phyloP scores from a whole-genome alignment of 169 alveolate genomes.

The Cryptosporidium xiaoi region DNA sequence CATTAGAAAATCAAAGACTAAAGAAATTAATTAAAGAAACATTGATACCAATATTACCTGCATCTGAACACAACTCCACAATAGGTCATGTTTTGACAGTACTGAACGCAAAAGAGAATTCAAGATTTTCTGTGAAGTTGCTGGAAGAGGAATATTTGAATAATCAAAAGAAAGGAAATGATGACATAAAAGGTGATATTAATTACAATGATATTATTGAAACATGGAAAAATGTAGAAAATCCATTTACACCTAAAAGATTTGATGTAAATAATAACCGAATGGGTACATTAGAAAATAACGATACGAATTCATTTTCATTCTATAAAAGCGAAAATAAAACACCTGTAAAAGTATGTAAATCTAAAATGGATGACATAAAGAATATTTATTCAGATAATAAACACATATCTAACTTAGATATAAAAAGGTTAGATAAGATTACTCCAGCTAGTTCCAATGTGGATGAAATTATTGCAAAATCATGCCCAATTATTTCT shows the following conservation, averaged over 20 bases:
- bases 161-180: constrained; percentile 13
- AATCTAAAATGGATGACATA: neutral
- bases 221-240: constrained; percentile 46
- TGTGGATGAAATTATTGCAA: constrained; percentile 21
- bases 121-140: constrained; percentile 43
- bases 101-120: constrained; percentile 62
- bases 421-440: constrained; percentile 17
- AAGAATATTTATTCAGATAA: neutral
- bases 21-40: constrained; percentile 68
- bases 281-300: neutral
- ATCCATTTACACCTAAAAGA: constrained; percentile 57
- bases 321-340: neutral
- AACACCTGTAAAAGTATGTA: constrained; percentile 5
- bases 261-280: neutral
- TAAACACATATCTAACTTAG: neutral
- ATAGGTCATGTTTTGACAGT: constrained; percentile 53
- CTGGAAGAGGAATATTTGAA: constrained; percentile 49
- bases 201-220: constrained; percentile 11
- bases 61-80: constrained; percentile 45
- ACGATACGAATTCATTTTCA: neutral
- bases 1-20: constrained; percentile 60
- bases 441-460: neutral
- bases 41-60: constrained; percentile 52
- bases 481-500: neutral
- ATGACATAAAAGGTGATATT: neutral